Evolutionary conservation across 177 flowering plant species (phyloP).

Genomic region (Telopea speciosissima): DNA sequence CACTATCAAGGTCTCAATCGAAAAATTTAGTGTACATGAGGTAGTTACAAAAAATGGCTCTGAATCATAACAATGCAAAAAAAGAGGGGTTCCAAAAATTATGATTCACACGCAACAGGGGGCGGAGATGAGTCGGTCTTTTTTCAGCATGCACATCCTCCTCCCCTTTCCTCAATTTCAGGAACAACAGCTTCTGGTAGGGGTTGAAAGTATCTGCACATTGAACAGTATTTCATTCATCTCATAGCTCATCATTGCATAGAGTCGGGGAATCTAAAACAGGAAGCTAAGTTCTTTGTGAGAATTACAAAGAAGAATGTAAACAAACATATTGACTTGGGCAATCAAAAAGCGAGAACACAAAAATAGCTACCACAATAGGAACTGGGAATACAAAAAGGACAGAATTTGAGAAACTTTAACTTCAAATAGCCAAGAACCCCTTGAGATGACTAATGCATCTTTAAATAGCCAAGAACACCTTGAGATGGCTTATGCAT

Average conservation of each 20-base stretch:
- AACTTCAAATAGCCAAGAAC: too few relatives aligned
- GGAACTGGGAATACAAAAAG: too few relatives aligned
- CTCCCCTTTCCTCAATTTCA: conserved; percentile 34
- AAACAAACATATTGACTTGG: too few relatives aligned
- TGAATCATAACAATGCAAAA: neutral
- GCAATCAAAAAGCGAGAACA: too few relatives aligned
- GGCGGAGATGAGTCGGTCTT: neutral
- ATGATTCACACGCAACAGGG: neutral
- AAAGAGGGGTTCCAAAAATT: neutral
- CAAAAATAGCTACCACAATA: too few relatives aligned
- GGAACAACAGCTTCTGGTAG: conserved; percentile 43
- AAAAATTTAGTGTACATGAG: neutral
- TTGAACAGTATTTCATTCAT: neutral
- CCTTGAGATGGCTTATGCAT: too few relatives aligned
- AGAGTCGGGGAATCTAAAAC: too few relatives aligned
- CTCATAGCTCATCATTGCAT: neutral
- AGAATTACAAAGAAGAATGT: too few relatives aligned
- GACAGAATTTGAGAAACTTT: too few relatives aligned
- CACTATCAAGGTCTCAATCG: neutral
- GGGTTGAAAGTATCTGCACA: conserved; percentile 45
- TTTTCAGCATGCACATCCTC: conserved; percentile 49
- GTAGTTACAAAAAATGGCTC: neutral
- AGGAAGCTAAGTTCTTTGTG: too few relatives aligned
- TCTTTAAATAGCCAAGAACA: too few relatives aligned
- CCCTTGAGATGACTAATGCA: too few relatives aligned